Percentiles rank a stretch among this genome's conserved stretches.
Evolutionary conservation across 1,284 basidiomycete genomes (phyloP).

Genomic region (Ustilago bromivora): DNA sequence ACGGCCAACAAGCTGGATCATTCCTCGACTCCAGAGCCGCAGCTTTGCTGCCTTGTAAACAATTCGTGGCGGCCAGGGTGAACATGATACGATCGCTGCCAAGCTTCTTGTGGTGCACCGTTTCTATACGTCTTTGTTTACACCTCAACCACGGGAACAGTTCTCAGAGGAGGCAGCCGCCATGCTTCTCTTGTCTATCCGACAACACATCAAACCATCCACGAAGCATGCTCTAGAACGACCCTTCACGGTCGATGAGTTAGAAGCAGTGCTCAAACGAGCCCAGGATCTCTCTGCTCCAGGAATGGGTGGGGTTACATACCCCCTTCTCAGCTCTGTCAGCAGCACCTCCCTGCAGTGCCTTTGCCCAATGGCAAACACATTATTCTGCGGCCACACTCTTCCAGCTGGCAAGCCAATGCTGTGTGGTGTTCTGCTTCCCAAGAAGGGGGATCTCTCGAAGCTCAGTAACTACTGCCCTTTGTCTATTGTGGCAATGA

Average conservation of each 20-base stretch:
- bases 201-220: neutral
- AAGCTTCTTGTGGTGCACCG: neutral
- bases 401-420: too few species aligned
- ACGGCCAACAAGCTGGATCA: neutral
- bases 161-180: neutral
- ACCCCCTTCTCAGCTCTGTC: neutral
- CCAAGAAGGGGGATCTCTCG: too few species aligned
- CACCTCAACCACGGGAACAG: neutral
- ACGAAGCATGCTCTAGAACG: neutral
- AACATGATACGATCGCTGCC: neutral
- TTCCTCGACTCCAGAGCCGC: neutral
- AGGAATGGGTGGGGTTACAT: neutral
- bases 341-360: too few species aligned
- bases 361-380: too few species aligned
- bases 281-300: neutral
- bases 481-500: too few species aligned
- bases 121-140: neutral
- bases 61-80: neutral
- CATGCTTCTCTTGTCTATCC: neutral
- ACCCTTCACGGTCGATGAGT: neutral
- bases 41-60: neutral
- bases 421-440: too few species aligned
- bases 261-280: neutral
- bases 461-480: too few species aligned
- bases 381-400: too few species aligned